These are phyloP conservation scores for Penicillium sp. DNA, from an alignment of 2,329 filamentous ascomycete genomes.

Conservation along the genomic window DNA sequence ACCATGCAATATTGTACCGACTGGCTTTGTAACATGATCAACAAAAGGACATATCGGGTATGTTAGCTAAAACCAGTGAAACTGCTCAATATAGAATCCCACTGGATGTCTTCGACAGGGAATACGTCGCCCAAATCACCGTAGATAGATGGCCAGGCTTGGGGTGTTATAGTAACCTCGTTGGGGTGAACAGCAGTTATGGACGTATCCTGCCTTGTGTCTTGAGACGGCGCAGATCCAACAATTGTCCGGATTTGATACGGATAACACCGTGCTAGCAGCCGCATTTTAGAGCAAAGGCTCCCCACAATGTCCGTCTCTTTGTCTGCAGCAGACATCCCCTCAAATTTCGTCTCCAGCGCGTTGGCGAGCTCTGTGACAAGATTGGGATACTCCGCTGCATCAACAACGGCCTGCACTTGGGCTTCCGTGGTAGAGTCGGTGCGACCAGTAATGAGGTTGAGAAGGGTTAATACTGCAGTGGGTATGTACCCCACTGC, in stretches of 20 bases:
- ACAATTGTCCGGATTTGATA: not conserved
- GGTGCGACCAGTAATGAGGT: not conserved
- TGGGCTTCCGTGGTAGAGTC: not conserved
- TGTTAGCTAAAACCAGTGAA: not conserved
- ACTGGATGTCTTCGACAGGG: not conserved
- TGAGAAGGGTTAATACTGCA: not conserved
- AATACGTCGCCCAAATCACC: not conserved
- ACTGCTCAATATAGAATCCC: not conserved
- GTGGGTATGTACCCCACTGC: not conserved
- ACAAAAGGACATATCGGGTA: not conserved
- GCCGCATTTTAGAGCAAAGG: not conserved
- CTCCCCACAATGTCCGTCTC: not conserved
- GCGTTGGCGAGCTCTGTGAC: not conserved
- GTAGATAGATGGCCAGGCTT: not conserved
- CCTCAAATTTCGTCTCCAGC: not conserved
- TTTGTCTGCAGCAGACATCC: not conserved
- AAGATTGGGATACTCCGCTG: not conserved
- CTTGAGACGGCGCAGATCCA: not conserved
- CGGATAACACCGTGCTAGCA: not conserved
- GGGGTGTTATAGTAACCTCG: not conserved
- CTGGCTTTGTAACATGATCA: no score
- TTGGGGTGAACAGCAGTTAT: not conserved
- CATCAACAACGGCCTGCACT: not conserved
- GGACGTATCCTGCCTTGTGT: not conserved
- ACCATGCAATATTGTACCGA: no score